A percentile compares a stretch with the other conserved stretches of the same genome.
These are phyloP conservation scores for Sarcodon sp. DNA, from an alignment of 768 basidiomycete genomes.

Conservation along the genomic window DNA sequence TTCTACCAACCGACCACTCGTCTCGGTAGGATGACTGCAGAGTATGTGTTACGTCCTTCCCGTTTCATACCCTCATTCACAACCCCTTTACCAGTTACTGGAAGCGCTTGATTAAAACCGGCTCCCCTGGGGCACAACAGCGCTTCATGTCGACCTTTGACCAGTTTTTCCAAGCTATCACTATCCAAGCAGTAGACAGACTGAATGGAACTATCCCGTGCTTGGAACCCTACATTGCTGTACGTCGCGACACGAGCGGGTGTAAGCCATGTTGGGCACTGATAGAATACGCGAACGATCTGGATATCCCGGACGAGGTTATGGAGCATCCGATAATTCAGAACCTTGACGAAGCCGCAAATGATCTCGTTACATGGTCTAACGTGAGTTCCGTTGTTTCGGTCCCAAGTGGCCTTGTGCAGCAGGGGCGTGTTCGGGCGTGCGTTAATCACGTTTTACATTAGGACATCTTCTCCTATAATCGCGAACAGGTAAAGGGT, in stretches of 20 bases:
- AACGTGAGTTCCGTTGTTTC: conserved; percentile 40
- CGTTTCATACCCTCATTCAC: background rate
- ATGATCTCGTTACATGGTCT: conserved; percentile 82
- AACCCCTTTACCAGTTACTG: conserved; percentile 38
- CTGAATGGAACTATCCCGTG: conserved; percentile 49
- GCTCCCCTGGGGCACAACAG: conserved; percentile 49
- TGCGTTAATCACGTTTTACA: conserved; percentile 6
- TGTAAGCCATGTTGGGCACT: conserved; percentile 76
- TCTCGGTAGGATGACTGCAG: conserved; percentile 60
- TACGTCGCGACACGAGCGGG: conserved; percentile 71
- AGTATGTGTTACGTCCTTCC: conserved; percentile 33
- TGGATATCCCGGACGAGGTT: conserved; percentile 71
- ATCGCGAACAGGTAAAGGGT: conserved; percentile 65
- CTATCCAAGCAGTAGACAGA: conserved; percentile 61
- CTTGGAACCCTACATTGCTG: conserved; percentile 68
- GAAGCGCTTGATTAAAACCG: conserved; percentile 51
- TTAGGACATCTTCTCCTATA: conserved; percentile 79
- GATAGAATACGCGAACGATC: conserved; percentile 71
- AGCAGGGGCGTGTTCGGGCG: no score
- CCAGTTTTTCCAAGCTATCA: conserved; percentile 70
- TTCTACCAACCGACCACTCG: conserved; percentile 40
- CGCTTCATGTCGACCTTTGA: conserved; percentile 74
- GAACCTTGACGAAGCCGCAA: conserved; percentile 60
- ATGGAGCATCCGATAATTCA: conserved; percentile 63
- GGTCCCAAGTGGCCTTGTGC: background rate